Evolutionary conservation across 805 yeast species (phyloP).

Genomic region (Kurtzmaniella fragi): DNA sequence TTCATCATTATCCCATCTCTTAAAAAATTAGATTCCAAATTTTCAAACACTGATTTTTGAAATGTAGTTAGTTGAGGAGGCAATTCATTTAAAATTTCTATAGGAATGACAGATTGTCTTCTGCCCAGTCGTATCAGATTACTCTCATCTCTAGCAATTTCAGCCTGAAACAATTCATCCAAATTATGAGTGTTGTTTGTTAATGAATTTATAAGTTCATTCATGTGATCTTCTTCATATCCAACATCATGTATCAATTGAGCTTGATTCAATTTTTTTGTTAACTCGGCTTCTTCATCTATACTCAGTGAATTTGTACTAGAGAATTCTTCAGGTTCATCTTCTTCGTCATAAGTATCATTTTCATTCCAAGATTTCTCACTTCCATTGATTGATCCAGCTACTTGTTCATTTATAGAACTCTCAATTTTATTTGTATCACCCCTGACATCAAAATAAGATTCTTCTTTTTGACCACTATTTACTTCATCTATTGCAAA

Average conservation of each 20-base stretch:
- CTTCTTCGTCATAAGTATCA: background rate
- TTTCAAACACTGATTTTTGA: constrained; percentile 26
- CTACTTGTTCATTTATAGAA: background rate
- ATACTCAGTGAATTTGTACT: background rate
- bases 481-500: constrained; percentile 4
- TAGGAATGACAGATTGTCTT: background rate
- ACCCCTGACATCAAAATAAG: background rate
- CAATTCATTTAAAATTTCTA: background rate
- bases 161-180: constrained; percentile 1
- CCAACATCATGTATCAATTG: constrained; percentile 1
- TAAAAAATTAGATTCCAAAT: constrained; percentile 17
- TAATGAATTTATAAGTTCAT: background rate
- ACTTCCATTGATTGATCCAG: background rate
- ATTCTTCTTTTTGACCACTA: background rate
- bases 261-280: background rate
- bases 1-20: constrained; percentile 6
- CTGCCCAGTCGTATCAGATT: background rate
- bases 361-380: background rate
- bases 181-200: background rate
- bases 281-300: background rate
- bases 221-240: constrained; percentile 1
- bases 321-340: background rate
- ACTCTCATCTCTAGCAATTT: constrained; percentile 1
- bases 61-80: constrained; percentile 8
- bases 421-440: too few relatives aligned